phyloP scores from a whole-genome alignment of 495 filamentous ascomycete genomes.

The Evansstolkia leycettana region DNA sequence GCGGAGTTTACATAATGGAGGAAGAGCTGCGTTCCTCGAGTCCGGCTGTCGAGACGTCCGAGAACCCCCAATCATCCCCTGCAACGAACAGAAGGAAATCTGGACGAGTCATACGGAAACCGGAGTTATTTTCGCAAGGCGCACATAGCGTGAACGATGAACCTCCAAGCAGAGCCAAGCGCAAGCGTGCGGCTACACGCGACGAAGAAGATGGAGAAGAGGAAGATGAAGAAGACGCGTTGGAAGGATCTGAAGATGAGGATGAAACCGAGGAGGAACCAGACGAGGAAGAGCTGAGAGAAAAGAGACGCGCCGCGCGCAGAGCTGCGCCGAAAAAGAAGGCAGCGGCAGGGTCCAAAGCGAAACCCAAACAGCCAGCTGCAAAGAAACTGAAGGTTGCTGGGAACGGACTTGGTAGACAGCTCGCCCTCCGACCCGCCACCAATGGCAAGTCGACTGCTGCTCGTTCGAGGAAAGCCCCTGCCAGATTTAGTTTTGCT shows the following conservation, averaged over 20 bases:
- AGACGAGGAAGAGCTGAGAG: slow-evolving; percentile 56
- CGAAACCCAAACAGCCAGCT: slow-evolving; percentile 19
- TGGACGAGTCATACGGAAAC: slow-evolving; percentile 65
- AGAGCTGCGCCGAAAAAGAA: slow-evolving; percentile 53
- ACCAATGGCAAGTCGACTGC: slow-evolving; percentile 28
- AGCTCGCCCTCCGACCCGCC: slow-evolving; percentile 36
- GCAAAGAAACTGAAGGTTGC: slow-evolving; percentile 45
- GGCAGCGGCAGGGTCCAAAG: slow-evolving; percentile 29
- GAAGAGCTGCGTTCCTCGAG: slow-evolving; percentile 20
- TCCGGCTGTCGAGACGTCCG: slow-evolving; percentile 10
- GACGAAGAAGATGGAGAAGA: slow-evolving; percentile 17
- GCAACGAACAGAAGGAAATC: slow-evolving; percentile 62
- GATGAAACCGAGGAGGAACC: slow-evolving; percentile 39
- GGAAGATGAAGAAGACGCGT: slow-evolving; percentile 38
- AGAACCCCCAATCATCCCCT: slow-evolving; percentile 16
- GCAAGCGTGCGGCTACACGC: slow-evolving; percentile 35
- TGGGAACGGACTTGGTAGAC: slow-evolving; percentile 42
- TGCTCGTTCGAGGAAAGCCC: slow-evolving; percentile 39
- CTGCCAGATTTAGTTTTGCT: slow-evolving; percentile 50
- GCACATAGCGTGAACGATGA: slow-evolving; percentile 18
- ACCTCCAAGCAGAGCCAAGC: slow-evolving; percentile 32
- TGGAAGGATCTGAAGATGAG: slow-evolving; percentile 38
- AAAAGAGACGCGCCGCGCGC: slow-evolving; percentile 35
- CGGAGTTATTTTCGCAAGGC: slow-evolving; percentile 48
- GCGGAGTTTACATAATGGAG: slow-evolving; percentile 15